phyloP scores from a whole-genome alignment of 176 grass and related monocot species.

The Paspalum vaginatum region DNA sequence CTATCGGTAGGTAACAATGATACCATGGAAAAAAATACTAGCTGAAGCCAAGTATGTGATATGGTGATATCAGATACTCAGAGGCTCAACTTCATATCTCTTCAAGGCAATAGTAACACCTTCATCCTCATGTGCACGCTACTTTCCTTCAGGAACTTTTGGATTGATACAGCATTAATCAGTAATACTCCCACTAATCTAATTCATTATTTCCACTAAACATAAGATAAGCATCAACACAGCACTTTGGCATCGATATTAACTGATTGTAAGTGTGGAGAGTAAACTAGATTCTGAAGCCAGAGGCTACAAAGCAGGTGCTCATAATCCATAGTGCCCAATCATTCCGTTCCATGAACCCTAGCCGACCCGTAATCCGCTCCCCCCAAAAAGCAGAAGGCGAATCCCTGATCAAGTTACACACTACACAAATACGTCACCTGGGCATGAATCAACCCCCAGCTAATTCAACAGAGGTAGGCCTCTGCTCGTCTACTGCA shows the following conservation, averaged over 20 bases:
- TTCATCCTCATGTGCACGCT: background rate
- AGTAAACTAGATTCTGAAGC: background rate
- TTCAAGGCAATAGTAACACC: background rate
- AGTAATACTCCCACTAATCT: background rate
- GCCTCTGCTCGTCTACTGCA: background rate
- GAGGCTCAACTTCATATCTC: background rate
- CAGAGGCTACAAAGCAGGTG: background rate
- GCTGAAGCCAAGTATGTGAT: background rate
- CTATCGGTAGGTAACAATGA: background rate
- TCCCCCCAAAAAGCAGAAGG: background rate
- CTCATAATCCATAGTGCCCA: background rate
- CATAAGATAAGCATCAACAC: background rate
- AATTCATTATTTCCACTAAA: background rate
- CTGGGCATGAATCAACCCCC: background rate
- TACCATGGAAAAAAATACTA: background rate
- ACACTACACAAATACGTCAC: background rate
- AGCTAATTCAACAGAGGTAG: background rate
- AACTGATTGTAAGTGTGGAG: background rate
- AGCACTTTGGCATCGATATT: background rate
- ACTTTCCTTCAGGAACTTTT: background rate
- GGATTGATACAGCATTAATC: background rate
- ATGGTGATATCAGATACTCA: background rate
- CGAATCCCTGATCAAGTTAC: background rate
- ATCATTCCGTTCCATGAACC: background rate
- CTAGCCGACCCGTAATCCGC: background rate